Conservation (phyloP, 108 stramenopile species). For the Thalassiosira profunda region DNA sequence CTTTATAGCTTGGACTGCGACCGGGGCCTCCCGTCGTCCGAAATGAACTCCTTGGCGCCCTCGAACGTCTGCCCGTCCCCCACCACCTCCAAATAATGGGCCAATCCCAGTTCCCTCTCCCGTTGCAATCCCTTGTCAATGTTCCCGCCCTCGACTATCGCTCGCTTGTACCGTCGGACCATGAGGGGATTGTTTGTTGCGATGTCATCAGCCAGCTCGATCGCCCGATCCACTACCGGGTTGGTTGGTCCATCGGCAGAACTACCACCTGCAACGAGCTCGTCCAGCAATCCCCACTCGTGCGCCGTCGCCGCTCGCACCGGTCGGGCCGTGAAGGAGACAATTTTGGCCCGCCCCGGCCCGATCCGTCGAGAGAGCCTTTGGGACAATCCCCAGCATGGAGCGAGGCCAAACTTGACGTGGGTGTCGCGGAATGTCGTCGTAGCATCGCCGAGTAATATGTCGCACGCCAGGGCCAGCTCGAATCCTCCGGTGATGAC, state of each 20-base stretch:
- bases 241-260: neutral
- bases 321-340: conserved; percentile 43
- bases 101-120: conserved; percentile 55
- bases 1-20: conserved; percentile 41
- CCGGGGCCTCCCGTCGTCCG: conserved; percentile 36
- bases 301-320: conserved; percentile 38
- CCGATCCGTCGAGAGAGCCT: conserved; percentile 45
- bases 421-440: conserved; percentile 63
- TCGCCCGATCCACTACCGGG: conserved; percentile 35
- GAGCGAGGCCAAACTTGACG: conserved; percentile 62
- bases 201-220: conserved; percentile 56
- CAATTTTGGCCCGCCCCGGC: conserved; percentile 53
- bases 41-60: conserved; percentile 52
- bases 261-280: conserved; percentile 15
- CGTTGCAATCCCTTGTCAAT: conserved; percentile 38
- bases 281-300: conserved; percentile 60
- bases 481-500: conserved; percentile 66
- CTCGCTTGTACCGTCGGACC: conserved; percentile 61
- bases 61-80: conserved; percentile 59
- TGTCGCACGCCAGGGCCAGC: conserved; percentile 60
- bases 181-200: conserved; percentile 43
- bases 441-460: conserved; percentile 45
- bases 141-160: conserved; percentile 51
- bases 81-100: conserved; percentile 57
- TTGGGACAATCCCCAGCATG: conserved; percentile 65